Percentiles rank a stretch among this genome's conserved stretches.
Conservation (phyloP, 495 filamentous ascomycete genomes). For the Friedmanniomyces simplex region DNA sequence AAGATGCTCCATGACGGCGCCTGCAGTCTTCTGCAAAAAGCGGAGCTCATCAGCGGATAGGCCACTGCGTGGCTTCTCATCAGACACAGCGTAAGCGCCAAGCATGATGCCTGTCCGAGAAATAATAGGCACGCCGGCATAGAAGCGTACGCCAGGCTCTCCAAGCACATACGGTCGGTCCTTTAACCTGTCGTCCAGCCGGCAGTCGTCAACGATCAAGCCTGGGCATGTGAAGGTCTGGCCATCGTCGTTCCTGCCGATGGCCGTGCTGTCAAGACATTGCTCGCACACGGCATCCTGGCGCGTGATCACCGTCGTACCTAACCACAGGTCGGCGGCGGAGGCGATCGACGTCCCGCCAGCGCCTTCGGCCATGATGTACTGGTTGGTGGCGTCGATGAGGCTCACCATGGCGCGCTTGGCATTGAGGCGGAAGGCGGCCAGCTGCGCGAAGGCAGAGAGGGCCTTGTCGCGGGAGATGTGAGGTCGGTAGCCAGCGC, state of each 20-base stretch:
- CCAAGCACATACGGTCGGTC: conserved; percentile 19
- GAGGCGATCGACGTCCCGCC: conserved; percentile 3
- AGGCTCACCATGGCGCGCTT: conserved; percentile 35
- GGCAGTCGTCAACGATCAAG: conserved; percentile 30
- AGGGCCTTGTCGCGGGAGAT: conserved; percentile 30
- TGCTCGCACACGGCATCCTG: conserved; percentile 12
- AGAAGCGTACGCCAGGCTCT: conserved; percentile 14
- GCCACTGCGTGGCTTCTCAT: conserved; percentile 16
- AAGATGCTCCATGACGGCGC: conserved; percentile 38
- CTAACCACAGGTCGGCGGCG: conserved; percentile 25
- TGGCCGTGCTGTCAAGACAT: conserved; percentile 18
- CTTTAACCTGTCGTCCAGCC: conserved; percentile 30
- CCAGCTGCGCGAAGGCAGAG: conserved; percentile 38
- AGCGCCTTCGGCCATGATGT: conserved; percentile 33
- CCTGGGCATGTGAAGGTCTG: neutral
- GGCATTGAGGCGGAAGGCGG: conserved; percentile 31
- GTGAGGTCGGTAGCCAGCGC: neutral
- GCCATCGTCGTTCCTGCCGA: conserved; percentile 16
- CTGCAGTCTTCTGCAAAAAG: conserved; percentile 35
- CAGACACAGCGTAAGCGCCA: conserved; percentile 11
- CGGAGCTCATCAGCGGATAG: conserved; percentile 26
- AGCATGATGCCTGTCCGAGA: conserved; percentile 8
- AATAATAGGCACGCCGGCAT: conserved; percentile 18
- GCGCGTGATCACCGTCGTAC: conserved; percentile 11
- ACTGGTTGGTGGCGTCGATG: conserved; percentile 31